Conservation (phyloP, 441 rosid species). For the Metrosideros polymorpha region DNA sequence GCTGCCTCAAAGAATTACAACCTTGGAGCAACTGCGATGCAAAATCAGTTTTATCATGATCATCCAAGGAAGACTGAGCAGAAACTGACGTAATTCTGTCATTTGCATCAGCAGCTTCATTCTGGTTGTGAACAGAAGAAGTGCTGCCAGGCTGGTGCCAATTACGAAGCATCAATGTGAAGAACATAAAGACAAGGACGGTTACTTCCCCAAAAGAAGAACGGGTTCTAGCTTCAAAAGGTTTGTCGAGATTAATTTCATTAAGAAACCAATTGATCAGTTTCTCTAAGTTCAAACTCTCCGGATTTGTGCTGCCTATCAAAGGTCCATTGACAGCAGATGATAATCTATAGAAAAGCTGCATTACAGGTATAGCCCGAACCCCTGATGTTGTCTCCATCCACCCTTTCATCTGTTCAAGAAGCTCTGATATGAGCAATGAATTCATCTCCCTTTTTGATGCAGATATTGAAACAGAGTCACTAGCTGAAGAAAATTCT, state of each 20-base stretch:
- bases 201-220: slow-evolving; percentile 92
- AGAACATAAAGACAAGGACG: slow-evolving; percentile 97
- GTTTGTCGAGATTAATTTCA: slow-evolving; percentile 75
- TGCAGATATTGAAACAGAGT: slow-evolving; percentile 91
- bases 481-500: slow-evolving; percentile 74
- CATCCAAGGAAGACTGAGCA: slow-evolving; percentile 59
- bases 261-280: slow-evolving; percentile 85
- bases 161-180: slow-evolving; percentile 99
- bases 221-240: slow-evolving; percentile 63
- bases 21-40: slow-evolving; percentile 85
- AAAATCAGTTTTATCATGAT: slow-evolving; percentile 85
- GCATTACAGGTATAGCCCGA: slow-evolving; percentile 96
- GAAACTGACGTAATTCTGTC: slow-evolving; percentile 51
- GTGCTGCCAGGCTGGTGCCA: slow-evolving; percentile 99
- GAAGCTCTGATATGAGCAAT: slow-evolving; percentile 90
- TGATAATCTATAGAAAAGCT: slow-evolving; percentile 93
- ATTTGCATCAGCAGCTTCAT: slow-evolving; percentile 47
- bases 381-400: slow-evolving; percentile 86
- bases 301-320: slow-evolving; percentile 87
- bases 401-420: slow-evolving; percentile 97
- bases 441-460: slow-evolving; percentile 95
- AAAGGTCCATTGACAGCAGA: slow-evolving; percentile 99
- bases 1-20: slow-evolving; percentile 81
- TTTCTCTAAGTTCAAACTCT: slow-evolving; percentile 79
- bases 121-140: slow-evolving; percentile 37